Conservation (phyloP, 108 stramenopile genomes). For the Skeletonema grethae region DNA sequence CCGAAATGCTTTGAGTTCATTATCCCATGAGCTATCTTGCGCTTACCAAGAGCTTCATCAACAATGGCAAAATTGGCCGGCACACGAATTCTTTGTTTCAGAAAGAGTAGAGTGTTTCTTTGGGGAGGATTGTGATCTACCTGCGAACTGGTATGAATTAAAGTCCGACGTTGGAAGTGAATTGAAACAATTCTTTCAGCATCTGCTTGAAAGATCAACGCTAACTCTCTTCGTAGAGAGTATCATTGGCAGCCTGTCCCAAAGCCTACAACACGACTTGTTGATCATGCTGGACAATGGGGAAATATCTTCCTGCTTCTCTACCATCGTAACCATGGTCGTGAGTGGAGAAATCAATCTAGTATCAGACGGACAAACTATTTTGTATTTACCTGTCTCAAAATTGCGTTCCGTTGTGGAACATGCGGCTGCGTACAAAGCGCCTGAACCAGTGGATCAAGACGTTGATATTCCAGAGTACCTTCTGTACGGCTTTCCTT, state of each 20-base stretch:
- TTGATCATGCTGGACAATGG: constrained; percentile 26
- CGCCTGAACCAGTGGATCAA: constrained; percentile 3
- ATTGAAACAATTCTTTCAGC: constrained; percentile 21
- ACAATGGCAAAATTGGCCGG: constrained; percentile 21
- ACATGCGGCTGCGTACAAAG: constrained; percentile 10
- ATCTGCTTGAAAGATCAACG: constrained; percentile 20
- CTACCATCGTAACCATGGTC: constrained; percentile 23
- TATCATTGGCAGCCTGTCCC: background rate
- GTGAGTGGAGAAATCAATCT: constrained; percentile 34
- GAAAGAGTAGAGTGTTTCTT: constrained; percentile 32
- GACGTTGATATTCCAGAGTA: constrained; percentile 13
- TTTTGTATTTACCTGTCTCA: constrained; percentile 24
- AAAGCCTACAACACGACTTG: constrained; percentile 19
- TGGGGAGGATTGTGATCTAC: constrained; percentile 21
- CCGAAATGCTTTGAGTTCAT: constrained; percentile 16
- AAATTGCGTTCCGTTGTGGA: constrained; percentile 18
- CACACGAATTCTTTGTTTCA: constrained; percentile 23
- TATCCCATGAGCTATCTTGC: constrained; percentile 20
- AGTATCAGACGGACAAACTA: constrained; percentile 8
- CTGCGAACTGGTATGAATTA: constrained; percentile 31
- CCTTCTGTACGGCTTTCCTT: background rate
- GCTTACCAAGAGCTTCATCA: constrained; percentile 22
- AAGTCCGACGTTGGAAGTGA: constrained; percentile 12
- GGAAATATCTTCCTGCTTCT: constrained; percentile 33
- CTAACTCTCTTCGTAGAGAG: constrained; percentile 18